A percentile compares a stretch with the other conserved stretches of the same genome.
These are phyloP conservation scores for Sphaerobolus stellatus DNA, from an alignment of 1,284 basidiomycete species.

Conservation along the genomic window DNA sequence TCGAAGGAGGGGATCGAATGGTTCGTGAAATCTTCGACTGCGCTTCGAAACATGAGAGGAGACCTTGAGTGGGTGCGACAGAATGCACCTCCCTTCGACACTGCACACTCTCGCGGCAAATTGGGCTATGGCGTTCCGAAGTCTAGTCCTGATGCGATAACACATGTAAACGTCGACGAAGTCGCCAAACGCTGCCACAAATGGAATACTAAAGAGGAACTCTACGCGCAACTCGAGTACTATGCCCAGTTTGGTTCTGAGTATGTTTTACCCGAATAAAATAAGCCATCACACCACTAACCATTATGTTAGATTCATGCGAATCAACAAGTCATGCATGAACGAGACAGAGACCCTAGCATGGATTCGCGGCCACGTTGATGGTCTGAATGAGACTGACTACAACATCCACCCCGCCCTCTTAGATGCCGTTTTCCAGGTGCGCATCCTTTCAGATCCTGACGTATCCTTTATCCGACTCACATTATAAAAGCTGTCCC, in stretches of 20 bases:
- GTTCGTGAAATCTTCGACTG: conserved; percentile 14
- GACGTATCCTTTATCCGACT: not conserved
- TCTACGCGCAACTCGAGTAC: conserved; percentile 13
- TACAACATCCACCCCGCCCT: not conserved
- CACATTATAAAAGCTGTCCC: not conserved
- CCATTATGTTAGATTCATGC: conserved; percentile 11
- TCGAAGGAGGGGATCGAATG: conserved; percentile 4
- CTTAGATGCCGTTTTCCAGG: not conserved
- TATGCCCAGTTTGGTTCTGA: conserved; percentile 20
- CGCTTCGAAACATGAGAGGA: conserved; percentile 5
- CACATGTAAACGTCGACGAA: conserved; percentile 17
- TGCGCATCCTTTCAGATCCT: not conserved
- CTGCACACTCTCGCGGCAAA: conserved; percentile 19
- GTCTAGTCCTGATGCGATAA: conserved; percentile 11
- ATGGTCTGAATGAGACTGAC: not conserved
- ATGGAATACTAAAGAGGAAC: conserved; percentile 10
- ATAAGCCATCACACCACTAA: not conserved
- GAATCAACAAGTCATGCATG: conserved; percentile 4
- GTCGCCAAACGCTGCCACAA: conserved; percentile 15
- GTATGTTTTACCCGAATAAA: conserved; percentile 14
- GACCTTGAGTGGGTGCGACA: conserved; percentile 13
- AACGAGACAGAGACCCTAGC: conserved; percentile 10
- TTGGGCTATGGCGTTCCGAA: conserved; percentile 19
- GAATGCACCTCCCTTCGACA: conserved; percentile 16
- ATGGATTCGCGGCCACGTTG: not conserved